Percentiles rank a stretch among this genome's conserved stretches.
Conservation (phyloP, 1,284 basidiomycete species). For the Cryptococcus sp. region DNA sequence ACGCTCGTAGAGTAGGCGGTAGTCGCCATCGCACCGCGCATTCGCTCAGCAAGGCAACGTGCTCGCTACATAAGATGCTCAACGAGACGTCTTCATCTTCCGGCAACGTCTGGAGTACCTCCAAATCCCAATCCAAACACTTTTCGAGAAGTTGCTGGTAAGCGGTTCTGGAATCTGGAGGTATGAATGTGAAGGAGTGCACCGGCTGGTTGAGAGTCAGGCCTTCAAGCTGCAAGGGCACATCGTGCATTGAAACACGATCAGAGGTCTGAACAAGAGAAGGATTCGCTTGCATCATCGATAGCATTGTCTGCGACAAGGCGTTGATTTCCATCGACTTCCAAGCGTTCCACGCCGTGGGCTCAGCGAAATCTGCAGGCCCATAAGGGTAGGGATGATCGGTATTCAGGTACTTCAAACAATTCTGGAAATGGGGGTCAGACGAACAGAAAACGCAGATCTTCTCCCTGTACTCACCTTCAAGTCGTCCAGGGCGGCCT, state of each 20-base stretch:
- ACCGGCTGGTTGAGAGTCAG: slow-evolving; percentile 21
- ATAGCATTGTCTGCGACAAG: slow-evolving; percentile 82
- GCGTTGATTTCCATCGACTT: slow-evolving; percentile 77
- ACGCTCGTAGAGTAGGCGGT: slow-evolving; percentile 71
- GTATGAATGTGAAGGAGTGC: slow-evolving; percentile 66
- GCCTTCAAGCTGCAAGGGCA: slow-evolving; percentile 25
- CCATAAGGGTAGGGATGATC: slow-evolving; percentile 80
- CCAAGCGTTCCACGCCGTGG: slow-evolving; percentile 82
- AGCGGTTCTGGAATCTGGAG: slow-evolving; percentile 79
- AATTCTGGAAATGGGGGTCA: slow-evolving; percentile 61
- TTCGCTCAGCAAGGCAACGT: slow-evolving; percentile 81
- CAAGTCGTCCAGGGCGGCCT: slow-evolving; percentile 80
- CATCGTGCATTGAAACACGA: slow-evolving; percentile 55
- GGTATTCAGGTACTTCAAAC: slow-evolving; percentile 86
- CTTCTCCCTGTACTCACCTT: slow-evolving; percentile 60
- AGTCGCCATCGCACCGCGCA: slow-evolving; percentile 90
- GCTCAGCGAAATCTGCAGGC: slow-evolving; percentile 79
- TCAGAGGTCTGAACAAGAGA: slow-evolving; percentile 67
- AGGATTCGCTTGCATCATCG: slow-evolving; percentile 84
- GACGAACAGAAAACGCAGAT: background rate
- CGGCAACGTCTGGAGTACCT: slow-evolving; percentile 84
- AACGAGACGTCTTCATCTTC: slow-evolving; percentile 96
- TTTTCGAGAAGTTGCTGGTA: slow-evolving; percentile 82
- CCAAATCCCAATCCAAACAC: slow-evolving; percentile 83
- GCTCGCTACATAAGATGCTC: slow-evolving; percentile 80